Evolutionary conservation across 2,329 filamentous ascomycete genomes (phyloP), one percentile per base, ranked within the genome.

Genomic region (Tolypocladium cylindrosporum): DNA sequence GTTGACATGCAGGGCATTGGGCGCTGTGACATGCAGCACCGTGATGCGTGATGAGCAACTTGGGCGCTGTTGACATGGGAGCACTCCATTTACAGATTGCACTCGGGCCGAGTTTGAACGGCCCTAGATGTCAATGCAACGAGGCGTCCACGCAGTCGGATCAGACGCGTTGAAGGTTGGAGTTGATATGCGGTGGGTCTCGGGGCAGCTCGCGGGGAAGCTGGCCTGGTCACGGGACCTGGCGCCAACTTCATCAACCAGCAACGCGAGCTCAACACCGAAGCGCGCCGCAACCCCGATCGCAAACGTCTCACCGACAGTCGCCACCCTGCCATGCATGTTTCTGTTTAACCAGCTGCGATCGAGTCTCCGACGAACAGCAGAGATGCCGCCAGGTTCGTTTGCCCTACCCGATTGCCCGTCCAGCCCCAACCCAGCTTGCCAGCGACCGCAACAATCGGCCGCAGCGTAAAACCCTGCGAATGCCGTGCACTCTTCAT

Each of bases 341-440:
- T 57, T 57, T 37, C 51, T 57, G n/a, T 40, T 57, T 31, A 55
- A 50, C 9, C 34, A 55, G 41, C 34, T 57, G 27, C 56, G 56
- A n/a, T 45, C 52, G 3, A 53, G 21, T 6, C 24, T 57, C 10
- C 27, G 34, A 45, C 34, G 42, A 34, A 24, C 51, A 19, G 42
- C 56, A 36, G 51, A 62, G 36, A 68, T 68, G 66, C 66, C 66
- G 4, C 66, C 66, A 51, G 67, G 67, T 68, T 62, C 45, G 66
- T 60, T 52, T 31, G 8, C 43, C 52, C 16, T 1, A 39, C 19
- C 16, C 14, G 1, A 16, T n/a, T 37, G 6, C n/a, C 24, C 41
- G 52, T 34, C 36, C 56, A 43, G 42, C 42, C 21, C 43, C n/a
- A 10, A 19, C 24, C 34, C 24, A 16, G 54, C 24, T 27, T 4